These are phyloP conservation scores for Podila horticola DNA, from an alignment of 192 early-diverging fungal genomes.

Conservation along the genomic window DNA sequence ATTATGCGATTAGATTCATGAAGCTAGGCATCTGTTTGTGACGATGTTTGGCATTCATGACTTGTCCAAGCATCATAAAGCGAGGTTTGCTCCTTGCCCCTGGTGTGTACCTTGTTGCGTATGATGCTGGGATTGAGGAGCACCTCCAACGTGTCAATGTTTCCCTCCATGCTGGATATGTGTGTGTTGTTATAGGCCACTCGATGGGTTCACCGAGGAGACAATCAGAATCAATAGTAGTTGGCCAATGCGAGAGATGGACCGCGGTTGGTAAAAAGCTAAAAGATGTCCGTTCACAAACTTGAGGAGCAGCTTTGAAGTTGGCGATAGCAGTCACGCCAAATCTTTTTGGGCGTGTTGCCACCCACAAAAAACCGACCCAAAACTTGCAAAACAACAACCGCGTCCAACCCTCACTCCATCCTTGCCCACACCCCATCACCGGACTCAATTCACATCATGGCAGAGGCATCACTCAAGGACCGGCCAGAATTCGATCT, in stretches of 20 bases:
- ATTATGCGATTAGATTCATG: not conserved
- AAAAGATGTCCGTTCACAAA: too few species aligned
- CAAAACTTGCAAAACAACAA: too few species aligned
- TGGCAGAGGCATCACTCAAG: constrained; percentile 45
- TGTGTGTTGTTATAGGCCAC: not conserved
- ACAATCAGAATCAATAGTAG: not conserved
- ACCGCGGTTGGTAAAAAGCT: too few species aligned
- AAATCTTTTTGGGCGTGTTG: too few species aligned
- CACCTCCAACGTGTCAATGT: constrained; percentile 44
- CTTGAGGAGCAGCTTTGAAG: too few species aligned
- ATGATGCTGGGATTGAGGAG: constrained; percentile 34
- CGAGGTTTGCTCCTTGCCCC: not conserved
- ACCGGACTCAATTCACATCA: not conserved
- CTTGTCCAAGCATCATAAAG: not conserved
- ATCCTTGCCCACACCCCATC: too few species aligned
- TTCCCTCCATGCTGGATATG: not conserved
- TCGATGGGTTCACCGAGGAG: not conserved
- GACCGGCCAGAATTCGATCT: constrained; percentile 64
- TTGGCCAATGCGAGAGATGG: too few species aligned
- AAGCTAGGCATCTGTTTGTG: not conserved
- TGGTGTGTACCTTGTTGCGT: constrained; percentile 16
- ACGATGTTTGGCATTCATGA: not conserved
- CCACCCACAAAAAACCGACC: too few species aligned
- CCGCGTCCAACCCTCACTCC: too few species aligned
- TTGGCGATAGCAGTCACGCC: too few species aligned